Base-by-base conservation (phyloP, 345 rosid species). In the Rhodomyrtus tomentosa region DNA sequence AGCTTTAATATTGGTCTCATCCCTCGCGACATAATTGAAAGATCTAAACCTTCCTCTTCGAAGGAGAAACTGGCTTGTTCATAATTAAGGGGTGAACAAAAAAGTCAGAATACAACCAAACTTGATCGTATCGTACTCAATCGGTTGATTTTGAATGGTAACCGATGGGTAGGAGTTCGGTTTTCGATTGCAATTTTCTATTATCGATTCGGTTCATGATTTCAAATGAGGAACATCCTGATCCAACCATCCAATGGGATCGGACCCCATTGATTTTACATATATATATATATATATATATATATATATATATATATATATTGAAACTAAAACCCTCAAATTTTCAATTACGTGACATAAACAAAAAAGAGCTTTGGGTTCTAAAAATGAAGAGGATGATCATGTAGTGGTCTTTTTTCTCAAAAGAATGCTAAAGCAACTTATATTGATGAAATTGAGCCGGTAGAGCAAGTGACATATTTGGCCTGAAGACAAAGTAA, bases 401-500 rank as follows among this genome's bases (percentile, higher is more conserved):
- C 42, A 40, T 40, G 42, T 40, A 40, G 42, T 40, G 3, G 42
- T 40, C 0, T 40, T 40, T 38, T n/a, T 55, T 36, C 7, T 18
- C 5, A 50, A 55, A 82, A 53, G 55, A 40, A 53, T 32, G 76
- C 82, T 68, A 86, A 54, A 59, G 72, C 53, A 84, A 81, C 76
- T 81, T 50, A 74, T 76, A 86, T 87, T 82, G 88, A 38, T 55
- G 22, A 36, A 24, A 32, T 81, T 76, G 58, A 85, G 84, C 87
- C 81, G 79, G 45, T 87, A 82, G 85, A 80, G 81, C 82, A 55
- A 83, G 48, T 84, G 88, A 87, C 81, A 86, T 84, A 88, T 85
- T 52, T 74, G 50, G 84, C 52, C 21, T 27, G 42, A 55, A 48
- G 58, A 83, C 42, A 11, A 48, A 68, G 45, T 21, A 59, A n/a